Percentiles rank a stretch among this genome's conserved stretches.
Evolutionary conservation across 2,329 filamentous ascomycete species (phyloP).

Genomic region (Paecilomyces niveus): DNA sequence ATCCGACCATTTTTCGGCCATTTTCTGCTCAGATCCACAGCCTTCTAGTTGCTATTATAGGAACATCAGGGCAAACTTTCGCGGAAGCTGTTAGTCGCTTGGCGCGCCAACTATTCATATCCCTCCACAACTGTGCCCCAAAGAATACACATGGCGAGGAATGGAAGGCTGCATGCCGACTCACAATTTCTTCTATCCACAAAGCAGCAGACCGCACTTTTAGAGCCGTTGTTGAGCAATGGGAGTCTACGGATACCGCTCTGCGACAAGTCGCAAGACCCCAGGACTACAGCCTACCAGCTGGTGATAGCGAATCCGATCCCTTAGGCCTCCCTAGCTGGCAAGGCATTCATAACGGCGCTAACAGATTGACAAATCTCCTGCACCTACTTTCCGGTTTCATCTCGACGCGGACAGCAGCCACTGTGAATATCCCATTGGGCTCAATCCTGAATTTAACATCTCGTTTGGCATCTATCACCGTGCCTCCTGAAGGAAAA

Average conservation of each 20-base stretch:
- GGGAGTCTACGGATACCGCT: conserved; percentile 58
- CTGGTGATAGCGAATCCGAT: conserved; percentile 33
- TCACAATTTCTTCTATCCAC: conserved; percentile 60
- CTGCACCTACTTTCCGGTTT: conserved; percentile 59
- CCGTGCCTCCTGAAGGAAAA: conserved; percentile 42
- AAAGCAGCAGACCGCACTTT: conserved; percentile 68
- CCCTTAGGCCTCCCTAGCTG: conserved; percentile 56
- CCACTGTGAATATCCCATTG: conserved; percentile 59
- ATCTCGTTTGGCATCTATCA: conserved; percentile 61
- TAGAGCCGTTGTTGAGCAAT: conserved; percentile 71
- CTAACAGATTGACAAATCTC: conserved; percentile 60
- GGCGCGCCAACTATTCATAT: conserved; percentile 59
- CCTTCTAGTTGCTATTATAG: conserved; percentile 54
- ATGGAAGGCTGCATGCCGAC: conserved; percentile 63
- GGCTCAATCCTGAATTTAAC: conserved; percentile 62
- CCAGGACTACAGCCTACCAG: conserved; percentile 26
- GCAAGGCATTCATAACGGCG: conserved; percentile 67
- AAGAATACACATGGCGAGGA: conserved; percentile 72
- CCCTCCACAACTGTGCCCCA: conserved; percentile 71
- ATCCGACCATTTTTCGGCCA: conserved; percentile 76
- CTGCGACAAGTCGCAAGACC: conserved; percentile 25
- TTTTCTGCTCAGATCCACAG: conserved; percentile 62
- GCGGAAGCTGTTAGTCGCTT: conserved; percentile 49
- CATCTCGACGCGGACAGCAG: conserved; percentile 57
- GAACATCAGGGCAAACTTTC: conserved; percentile 54